A percentile compares a stretch with the other conserved stretches of the same genome.
Conservation (phyloP, 345 rosid species). For the Arabidopsis arenosa region DNA sequence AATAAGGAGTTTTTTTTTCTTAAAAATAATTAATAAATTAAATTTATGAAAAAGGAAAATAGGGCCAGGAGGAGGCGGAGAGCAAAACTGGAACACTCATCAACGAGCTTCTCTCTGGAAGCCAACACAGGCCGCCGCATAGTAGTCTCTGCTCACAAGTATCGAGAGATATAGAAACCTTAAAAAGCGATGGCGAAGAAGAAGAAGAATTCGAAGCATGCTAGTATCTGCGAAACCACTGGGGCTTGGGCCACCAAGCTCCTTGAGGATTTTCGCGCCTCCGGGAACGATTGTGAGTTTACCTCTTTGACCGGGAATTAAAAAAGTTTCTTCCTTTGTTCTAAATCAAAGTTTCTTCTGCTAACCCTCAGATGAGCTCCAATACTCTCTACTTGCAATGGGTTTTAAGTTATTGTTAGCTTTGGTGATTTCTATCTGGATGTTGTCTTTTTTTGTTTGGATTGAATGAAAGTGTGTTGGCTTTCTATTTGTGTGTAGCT, state of each 20-base stretch:
- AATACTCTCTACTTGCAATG: not conserved
- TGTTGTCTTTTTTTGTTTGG: not conserved
- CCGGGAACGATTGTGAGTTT: conserved; percentile 53
- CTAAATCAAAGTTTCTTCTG: not conserved
- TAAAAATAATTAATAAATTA: not conserved
- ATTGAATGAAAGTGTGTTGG: conserved; percentile 30
- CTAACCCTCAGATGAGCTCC: not conserved
- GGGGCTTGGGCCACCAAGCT: conserved; percentile 49
- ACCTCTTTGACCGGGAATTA: not conserved
- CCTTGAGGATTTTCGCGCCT: conserved; percentile 56
- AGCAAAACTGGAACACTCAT: conserved; percentile 1
- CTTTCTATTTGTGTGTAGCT: conserved; percentile 51
- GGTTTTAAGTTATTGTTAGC: not conserved
- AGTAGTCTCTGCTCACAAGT: conserved; percentile 14
- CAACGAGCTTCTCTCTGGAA: conserved; percentile 15
- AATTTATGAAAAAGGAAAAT: not conserved
- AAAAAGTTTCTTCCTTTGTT: not conserved
- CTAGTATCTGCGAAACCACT: conserved; percentile 11
- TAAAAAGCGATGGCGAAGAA: conserved; percentile 39
- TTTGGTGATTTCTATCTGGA: conserved; percentile 3
- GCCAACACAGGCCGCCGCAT: conserved; percentile 2
- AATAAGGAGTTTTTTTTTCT: not conserved
- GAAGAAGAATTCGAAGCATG: not conserved
- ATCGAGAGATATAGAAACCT: conserved; percentile 29
- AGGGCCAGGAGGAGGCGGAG: conserved; percentile 22